These are phyloP conservation scores for Melastoma malabathricum DNA, from an alignment of 345 rosid genomes.

Conservation along the genomic window DNA sequence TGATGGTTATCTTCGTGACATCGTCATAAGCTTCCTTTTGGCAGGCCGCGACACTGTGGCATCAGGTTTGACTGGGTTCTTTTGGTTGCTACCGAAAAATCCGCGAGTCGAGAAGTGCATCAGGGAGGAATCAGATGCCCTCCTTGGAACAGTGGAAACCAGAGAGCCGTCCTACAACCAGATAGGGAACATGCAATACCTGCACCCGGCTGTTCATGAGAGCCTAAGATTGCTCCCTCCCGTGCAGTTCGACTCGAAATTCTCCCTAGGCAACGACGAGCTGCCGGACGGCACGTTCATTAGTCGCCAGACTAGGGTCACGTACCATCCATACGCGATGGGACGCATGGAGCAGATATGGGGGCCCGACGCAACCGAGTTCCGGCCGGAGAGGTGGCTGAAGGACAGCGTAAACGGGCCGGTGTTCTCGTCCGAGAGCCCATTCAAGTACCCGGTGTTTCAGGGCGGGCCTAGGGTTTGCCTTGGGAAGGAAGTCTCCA, in stretches of 20 bases:
- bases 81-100: constrained; percentile 39
- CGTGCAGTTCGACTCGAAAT: constrained; percentile 68
- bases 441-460: constrained; percentile 50
- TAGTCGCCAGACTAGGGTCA: constrained; percentile 32
- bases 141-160: constrained; percentile 14
- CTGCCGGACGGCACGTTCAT: constrained; percentile 43
- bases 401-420: constrained; percentile 10
- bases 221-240: constrained; percentile 63
- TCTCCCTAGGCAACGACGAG: constrained; percentile 41
- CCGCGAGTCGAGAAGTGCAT: constrained; percentile 37
- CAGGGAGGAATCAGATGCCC: constrained; percentile 27
- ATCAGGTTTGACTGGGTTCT: constrained; percentile 47
- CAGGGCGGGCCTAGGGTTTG: constrained; percentile 58
- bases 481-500: constrained; percentile 51
- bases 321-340: constrained; percentile 54
- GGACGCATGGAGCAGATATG: constrained; percentile 46
- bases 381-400: constrained; percentile 44
- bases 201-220: constrained; percentile 46
- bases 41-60: constrained; percentile 81
- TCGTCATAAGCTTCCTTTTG: constrained; percentile 51
- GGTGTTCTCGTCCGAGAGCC: constrained; percentile 16
- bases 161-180: constrained; percentile 21
- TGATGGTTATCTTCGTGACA: constrained; percentile 50
- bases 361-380: constrained; percentile 39
- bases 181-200: constrained; percentile 38